A percentile compares a stretch with the other conserved stretches of the same genome.
These are phyloP conservation scores for Calonectria ilicicola DNA, from an alignment of 2,329 filamentous ascomycete species.

Conservation along the genomic window DNA sequence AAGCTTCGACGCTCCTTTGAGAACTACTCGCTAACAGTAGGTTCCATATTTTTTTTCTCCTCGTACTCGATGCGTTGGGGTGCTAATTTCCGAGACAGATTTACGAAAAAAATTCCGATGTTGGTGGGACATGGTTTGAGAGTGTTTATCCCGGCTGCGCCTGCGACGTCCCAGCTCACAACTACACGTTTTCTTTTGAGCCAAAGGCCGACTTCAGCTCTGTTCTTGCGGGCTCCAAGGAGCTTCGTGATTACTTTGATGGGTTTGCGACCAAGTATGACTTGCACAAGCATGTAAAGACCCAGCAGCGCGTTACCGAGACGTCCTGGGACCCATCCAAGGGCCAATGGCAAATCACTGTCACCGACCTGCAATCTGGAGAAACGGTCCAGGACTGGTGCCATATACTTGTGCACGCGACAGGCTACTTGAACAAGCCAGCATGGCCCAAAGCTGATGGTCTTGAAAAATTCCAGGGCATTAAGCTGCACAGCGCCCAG, in stretches of 20 bases:
- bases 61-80: not conserved
- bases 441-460: not conserved
- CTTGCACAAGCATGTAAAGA: not conserved
- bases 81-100: not conserved
- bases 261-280: not conserved
- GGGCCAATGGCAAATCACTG: not conserved
- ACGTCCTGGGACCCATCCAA: not conserved
- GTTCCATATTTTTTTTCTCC: no score
- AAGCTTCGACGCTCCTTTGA: not conserved
- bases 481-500: not conserved
- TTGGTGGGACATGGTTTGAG: not conserved
- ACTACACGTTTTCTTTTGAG: conserved; percentile 1
- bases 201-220: not conserved
- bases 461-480: not conserved
- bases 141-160: not conserved
- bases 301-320: not conserved
- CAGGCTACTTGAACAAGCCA: not conserved
- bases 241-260: not conserved
- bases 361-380: not conserved
- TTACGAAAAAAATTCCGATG: not conserved
- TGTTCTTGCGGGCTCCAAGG: not conserved
- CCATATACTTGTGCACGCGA: not conserved
- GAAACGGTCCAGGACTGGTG: not conserved
- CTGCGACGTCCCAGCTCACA: not conserved
- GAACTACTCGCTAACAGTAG: not conserved